Evolutionary conservation across 108 stramenopile species (phyloP).

Genomic region (Nannochloropsis gaditana): DNA sequence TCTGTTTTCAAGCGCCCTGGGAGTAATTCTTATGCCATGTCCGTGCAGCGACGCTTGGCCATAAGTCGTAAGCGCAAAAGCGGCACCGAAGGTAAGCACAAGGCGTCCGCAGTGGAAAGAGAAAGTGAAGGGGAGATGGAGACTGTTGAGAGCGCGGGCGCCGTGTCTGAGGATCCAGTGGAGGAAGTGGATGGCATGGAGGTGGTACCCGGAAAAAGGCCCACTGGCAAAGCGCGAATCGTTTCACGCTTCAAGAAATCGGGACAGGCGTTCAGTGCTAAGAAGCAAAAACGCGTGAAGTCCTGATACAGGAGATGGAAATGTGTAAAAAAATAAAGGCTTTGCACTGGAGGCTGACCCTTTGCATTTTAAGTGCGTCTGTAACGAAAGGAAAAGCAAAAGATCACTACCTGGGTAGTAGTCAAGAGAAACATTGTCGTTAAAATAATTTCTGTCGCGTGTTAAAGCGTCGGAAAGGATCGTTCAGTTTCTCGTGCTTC

Average conservation of each 20-base stretch:
- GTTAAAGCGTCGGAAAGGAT: too few species aligned
- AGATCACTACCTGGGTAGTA: background rate
- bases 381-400: background rate
- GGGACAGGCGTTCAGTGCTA: slow-evolving; percentile 1
- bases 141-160: background rate
- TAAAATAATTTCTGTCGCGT: too few species aligned
- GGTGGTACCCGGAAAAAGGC: background rate
- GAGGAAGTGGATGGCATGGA: slow-evolving; percentile 11
- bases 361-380: too few species aligned
- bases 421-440: too few species aligned
- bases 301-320: too few species aligned
- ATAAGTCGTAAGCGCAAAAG: background rate
- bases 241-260: slow-evolving; percentile 3
- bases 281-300: background rate
- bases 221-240: background rate
- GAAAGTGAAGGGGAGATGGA: background rate
- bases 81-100: background rate
- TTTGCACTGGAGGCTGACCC: too few species aligned
- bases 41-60: slow-evolving; percentile 1
- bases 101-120: background rate
- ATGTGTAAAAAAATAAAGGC: too few species aligned
- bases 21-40: slow-evolving; percentile 16
- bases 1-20: background rate
- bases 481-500: too few species aligned
- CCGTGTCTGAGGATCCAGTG: background rate